Evolutionary conservation across 2,329 filamentous ascomycete species (phyloP), one percentile per base, ranked within the genome.

Genomic region (Curvularia hawaiiensis): DNA sequence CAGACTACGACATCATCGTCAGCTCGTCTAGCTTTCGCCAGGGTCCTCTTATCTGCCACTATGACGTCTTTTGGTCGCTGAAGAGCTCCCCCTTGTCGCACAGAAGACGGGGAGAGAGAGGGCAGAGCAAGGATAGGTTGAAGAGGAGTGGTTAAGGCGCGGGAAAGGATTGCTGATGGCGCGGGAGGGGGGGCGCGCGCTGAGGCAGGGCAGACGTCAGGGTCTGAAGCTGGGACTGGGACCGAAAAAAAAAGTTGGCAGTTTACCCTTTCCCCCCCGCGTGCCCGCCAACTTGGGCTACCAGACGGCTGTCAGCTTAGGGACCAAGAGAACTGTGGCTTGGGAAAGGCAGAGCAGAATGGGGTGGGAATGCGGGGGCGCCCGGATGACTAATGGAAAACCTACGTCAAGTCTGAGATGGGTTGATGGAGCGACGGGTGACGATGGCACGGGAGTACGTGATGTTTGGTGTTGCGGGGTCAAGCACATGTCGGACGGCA

Each of bases 201-300:
- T 8, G 58, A 55, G 54, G 58, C 58, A 55, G 39, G 58, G 54
- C 50, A 57, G 54, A 48, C 47, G 54, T 54, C 50, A 58, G 49
- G 55, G 58, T 54, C 33, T 35, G 30, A 31, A 31, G 30, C 30
- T 30, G 30, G 8, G 30, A 31, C 35, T 38, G 35, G 28, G n/a
- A 28, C 20, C 10, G 14, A 24, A 43, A 9, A 28, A 28, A 39
- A 31, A 54, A 33, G 44, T 57, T 54, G 50, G 26, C 49, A 52
- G 14, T 26, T 12, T 6, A 16, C 16, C 22, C 40, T 22, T 35
- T 16, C 40, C 40, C 40, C 40, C 30, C 30, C 30, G 30, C 30
- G 28, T 44, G 28, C n/a, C 22, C 20, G 44, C 28, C 26, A 12
- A 28, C 39, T 18, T 16, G 18, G 22, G 12, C 44, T 46, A 31